Evolutionary conservation across 1,284 basidiomycete species (phyloP), one percentile per base, ranked within the genome.

Genomic region (Rhodotorula glutinis): DNA sequence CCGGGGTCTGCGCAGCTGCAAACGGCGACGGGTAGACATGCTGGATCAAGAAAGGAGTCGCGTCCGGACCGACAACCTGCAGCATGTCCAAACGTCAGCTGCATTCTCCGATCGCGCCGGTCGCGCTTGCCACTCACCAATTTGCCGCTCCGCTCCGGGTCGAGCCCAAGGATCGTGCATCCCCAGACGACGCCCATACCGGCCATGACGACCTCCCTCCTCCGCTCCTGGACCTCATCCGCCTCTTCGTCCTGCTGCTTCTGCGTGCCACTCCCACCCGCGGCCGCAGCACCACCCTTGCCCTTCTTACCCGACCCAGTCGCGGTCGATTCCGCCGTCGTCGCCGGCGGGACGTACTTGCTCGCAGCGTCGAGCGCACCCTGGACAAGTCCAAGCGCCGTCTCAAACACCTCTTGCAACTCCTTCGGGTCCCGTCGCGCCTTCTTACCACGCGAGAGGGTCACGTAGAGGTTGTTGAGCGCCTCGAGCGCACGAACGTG

Each of bases 401-500:
- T 60, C 51, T 70, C 63, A 27, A 67, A 73, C 38, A 70, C 71
- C 9, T 21, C 19, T 47, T 73, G 68, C 40, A 70, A 17, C 58
- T 66, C 63, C 46, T 62, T 57, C 27, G 46, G 25, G 49, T 51
- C 46, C 43, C 57, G 57, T 23, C 57, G n/a, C 25, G 47, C 38
- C 25, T 40, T 16, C 17, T 47, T 47, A n/a, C 46, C 57, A n/a
- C 79, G 77, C 7, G 78, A 77, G 17, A 79, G 82, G 2, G 90
- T 88, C 57, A 95, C 82, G 75, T 94, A 88, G 21, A 93, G 83
- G 78, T 97, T 96, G 77, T 92, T 94, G 63, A 96, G 83, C 73
- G 91, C 92, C 78, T 95, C 92, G 57, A 94, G 82, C 11, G 92
- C 90, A 67, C 87, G 83, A 58, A 91, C 82, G 77, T 95, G 92